Evolutionary conservation across 1,284 basidiomycete species (phyloP).

Genomic region (Abortiporus biennis): DNA sequence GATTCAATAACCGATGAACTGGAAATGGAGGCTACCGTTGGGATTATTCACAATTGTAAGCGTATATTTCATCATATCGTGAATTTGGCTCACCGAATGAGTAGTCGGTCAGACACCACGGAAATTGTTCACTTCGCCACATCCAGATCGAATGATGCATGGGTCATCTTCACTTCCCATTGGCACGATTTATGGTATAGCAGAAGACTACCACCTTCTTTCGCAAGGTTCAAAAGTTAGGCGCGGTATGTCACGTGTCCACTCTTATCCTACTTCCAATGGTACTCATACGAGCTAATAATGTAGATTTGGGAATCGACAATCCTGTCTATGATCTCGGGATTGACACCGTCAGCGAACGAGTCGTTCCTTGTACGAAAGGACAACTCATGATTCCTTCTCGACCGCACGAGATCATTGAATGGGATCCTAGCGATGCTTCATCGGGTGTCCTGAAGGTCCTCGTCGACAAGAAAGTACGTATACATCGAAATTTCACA

Average conservation of each 20-base stretch:
- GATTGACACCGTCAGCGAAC: slow-evolving; percentile 52
- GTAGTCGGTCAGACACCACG: slow-evolving; percentile 86
- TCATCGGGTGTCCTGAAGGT: slow-evolving; percentile 54
- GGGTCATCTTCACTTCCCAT: slow-evolving; percentile 67
- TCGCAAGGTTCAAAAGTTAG: slow-evolving; percentile 51
- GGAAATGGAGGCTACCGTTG: slow-evolving; percentile 88
- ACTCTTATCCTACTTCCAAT: too few relatives aligned
- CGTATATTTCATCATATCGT: slow-evolving; percentile 8
- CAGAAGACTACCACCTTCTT: slow-evolving; percentile 69
- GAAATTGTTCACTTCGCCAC: slow-evolving; percentile 82
- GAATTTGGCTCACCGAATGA: slow-evolving; percentile 10
- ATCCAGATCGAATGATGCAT: slow-evolving; percentile 71
- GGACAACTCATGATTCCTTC: slow-evolving; percentile 57
- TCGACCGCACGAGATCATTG: slow-evolving; percentile 61
- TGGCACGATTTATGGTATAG: slow-evolving; percentile 69
- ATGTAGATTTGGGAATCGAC: slow-evolving; percentile 42
- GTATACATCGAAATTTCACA: slow-evolving; percentile 4
- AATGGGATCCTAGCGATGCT: slow-evolving; percentile 43
- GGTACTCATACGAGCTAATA: too few relatives aligned
- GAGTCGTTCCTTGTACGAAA: slow-evolving; percentile 57
- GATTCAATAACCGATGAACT: slow-evolving; percentile 81
- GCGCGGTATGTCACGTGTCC: slow-evolving; percentile 55
- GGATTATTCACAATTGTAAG: slow-evolving; percentile 93
- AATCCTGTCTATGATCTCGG: slow-evolving; percentile 45
- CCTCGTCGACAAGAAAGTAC: slow-evolving; percentile 56